Conservation (phyloP, 2,329 filamentous ascomycete genomes). For the Pseudogymnoascus sp. region DNA sequence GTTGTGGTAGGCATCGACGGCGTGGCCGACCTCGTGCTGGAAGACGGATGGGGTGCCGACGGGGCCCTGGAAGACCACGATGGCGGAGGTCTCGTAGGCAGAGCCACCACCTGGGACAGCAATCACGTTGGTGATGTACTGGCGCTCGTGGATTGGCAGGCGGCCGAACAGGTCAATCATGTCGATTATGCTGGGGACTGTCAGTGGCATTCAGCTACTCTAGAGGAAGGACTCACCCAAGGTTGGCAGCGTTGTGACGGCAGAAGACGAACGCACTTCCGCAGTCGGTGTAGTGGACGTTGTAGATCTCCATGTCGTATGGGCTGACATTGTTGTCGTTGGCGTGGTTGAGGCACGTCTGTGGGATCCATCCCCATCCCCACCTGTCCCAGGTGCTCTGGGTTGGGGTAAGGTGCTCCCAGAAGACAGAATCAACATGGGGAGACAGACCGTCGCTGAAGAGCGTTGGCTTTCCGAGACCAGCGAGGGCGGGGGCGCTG, state of each 20-base stretch:
- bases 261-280: constrained; percentile 14
- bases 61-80: not conserved
- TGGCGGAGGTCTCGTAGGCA: constrained; percentile 11
- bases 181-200: constrained; percentile 11
- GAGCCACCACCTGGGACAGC: constrained; percentile 12
- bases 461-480: not conserved
- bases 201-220: not conserved
- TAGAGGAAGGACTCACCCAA: not conserved
- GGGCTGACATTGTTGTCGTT: constrained; percentile 8
- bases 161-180: constrained; percentile 15
- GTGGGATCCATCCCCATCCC: constrained; percentile 13
- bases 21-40: constrained; percentile 12
- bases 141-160: constrained; percentile 16
- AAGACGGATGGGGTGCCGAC: constrained; percentile 6
- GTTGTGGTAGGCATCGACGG: constrained; percentile 12
- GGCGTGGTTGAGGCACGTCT: constrained; percentile 15
- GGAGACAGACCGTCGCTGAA: constrained; percentile 11
- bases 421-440: constrained; percentile 10
- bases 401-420: not conserved
- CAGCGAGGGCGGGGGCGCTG: not conserved
- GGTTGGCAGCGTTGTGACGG: constrained; percentile 15
- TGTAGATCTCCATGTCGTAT: constrained; percentile 13
- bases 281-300: constrained; percentile 16
- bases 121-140: constrained; percentile 14
- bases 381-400: constrained; percentile 11